Evolutionary conservation across 129 eudicot genomes (phyloP), one percentile per base, ranked within the genome.

Genomic region (Scalesia atractyloides): DNA sequence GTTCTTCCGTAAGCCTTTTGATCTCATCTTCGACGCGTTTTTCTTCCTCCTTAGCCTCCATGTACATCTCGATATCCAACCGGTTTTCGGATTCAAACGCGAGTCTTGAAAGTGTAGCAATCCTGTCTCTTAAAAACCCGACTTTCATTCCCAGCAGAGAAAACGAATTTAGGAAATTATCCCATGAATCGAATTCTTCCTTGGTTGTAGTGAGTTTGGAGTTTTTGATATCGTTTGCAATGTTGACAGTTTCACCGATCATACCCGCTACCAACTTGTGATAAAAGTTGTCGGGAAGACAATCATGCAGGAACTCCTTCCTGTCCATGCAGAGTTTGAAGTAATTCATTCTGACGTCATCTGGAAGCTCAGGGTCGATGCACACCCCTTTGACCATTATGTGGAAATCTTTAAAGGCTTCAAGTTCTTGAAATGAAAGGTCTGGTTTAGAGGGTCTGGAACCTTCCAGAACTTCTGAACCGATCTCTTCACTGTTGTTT

Each of bases 131-230:
- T 30, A 90, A 24, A 67, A 90, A 87, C 54, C 82, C 87, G 34
- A 85, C 91, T 49, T 81, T 83, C 86, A 90, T 74, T 47, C 97
- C 97, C 73, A 90, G 51, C 48, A 82, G 82, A 63, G 82, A 86
- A 77, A 87, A 87, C 9, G 88, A 81, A 61, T 80, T 83, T 66
- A 90, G 50, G 19, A 83, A 83, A 64, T 81, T 87, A 16, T 90
- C 94, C 93, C 93, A 87, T 9, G 66, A 44, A 13, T 80, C 86
- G 76, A 87, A 81, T 43, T 85, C 87, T 47, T 81, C 78, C 63
- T 72, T 62, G 49, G 91, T 87, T 15, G 81, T 79, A 34, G 82
- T 80, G 36, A 81, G 73, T 11, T 75, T 87, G 81, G 91, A 90
- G 52, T 76, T 57, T 52, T 46, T 77, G 6, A 82, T 78, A 17